Percentiles rank a stretch among this genome's conserved stretches.
phyloP scores from a whole-genome alignment of 805 yeast species.

The Millerozyma miso region DNA sequence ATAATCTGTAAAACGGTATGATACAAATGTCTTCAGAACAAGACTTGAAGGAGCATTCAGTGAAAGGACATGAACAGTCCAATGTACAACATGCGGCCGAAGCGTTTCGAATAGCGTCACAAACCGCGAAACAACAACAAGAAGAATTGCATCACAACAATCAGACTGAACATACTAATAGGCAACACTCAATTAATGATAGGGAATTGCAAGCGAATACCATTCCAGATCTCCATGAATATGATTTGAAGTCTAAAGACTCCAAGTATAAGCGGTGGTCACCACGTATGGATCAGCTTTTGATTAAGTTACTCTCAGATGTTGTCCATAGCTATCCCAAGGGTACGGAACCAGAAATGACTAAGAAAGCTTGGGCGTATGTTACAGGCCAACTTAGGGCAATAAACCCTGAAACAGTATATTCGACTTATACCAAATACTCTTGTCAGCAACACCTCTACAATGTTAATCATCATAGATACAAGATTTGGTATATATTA shows the following conservation, averaged over 20 bases:
- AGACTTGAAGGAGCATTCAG: neutral
- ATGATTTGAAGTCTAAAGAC: conserved; percentile 30
- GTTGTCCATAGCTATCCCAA: conserved; percentile 32
- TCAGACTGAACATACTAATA: conserved; percentile 6
- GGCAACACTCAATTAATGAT: neutral
- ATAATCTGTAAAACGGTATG: conserved; percentile 2
- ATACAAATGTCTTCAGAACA: neutral
- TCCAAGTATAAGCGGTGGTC: conserved; percentile 38
- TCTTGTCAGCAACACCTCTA: conserved; percentile 35
- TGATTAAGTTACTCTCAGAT: conserved; percentile 29
- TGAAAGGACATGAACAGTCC: neutral
- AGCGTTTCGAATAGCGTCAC: conserved; percentile 17
- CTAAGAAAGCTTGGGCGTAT: conserved; percentile 36
- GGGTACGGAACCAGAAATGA: conserved; percentile 27
- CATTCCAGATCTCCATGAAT: conserved; percentile 20
- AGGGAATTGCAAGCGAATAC: neutral
- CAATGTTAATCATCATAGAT: conserved; percentile 34
- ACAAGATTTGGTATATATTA: conserved; percentile 31
- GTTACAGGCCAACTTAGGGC: conserved; percentile 30
- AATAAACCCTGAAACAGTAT: conserved; percentile 38
- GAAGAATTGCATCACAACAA: conserved; percentile 12
- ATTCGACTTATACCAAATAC: conserved; percentile 37
- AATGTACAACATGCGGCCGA: conserved; percentile 18
- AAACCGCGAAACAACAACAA: conserved; percentile 10
- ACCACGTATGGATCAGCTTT: conserved; percentile 32